A percentile compares a stretch with the other conserved stretches of the same genome.
phyloP scores from a whole-genome alignment of 139 green algal genomes.

The Chlorella sp. region DNA sequence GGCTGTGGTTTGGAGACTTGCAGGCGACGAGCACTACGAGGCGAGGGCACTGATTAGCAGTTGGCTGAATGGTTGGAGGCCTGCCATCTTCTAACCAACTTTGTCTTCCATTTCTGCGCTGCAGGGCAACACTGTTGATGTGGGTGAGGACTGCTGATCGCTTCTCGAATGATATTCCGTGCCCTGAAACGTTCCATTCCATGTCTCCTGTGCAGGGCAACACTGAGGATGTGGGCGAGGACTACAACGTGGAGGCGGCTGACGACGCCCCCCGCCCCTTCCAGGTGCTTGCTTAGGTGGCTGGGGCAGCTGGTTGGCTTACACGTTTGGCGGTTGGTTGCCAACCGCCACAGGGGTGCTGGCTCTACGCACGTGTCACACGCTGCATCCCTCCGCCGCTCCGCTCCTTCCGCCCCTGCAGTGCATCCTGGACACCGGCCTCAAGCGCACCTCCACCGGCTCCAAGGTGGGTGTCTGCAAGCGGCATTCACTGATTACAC shows the following conservation, averaged over 20 bases:
- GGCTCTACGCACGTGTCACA: no score
- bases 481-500: no score
- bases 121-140: constrained; percentile 42
- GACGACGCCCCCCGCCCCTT: constrained; percentile 96
- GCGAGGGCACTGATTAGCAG: no score
- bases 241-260: constrained; percentile 95
- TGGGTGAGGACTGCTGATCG: constrained; percentile 88
- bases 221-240: constrained; percentile 78
- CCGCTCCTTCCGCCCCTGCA: background rate
- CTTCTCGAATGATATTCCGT: background rate
- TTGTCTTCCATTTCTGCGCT: no score
- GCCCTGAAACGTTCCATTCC: background rate
- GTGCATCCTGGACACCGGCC: constrained; percentile 93
- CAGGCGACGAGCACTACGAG: no score
- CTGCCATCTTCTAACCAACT: no score
- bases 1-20: no score
- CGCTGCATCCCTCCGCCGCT: constrained; percentile 44
- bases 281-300: constrained; percentile 54
- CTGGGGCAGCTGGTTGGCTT: no score
- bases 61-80: no score
- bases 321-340: no score
- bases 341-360: no score
- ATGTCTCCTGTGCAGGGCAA: constrained; percentile 41
- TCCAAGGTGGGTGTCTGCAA: constrained; percentile 86
- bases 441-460: constrained; percentile 96